These are phyloP conservation scores for Globisporangium canariense DNA, from an alignment of 352 stramenopile genomes.

Conservation along the genomic window DNA sequence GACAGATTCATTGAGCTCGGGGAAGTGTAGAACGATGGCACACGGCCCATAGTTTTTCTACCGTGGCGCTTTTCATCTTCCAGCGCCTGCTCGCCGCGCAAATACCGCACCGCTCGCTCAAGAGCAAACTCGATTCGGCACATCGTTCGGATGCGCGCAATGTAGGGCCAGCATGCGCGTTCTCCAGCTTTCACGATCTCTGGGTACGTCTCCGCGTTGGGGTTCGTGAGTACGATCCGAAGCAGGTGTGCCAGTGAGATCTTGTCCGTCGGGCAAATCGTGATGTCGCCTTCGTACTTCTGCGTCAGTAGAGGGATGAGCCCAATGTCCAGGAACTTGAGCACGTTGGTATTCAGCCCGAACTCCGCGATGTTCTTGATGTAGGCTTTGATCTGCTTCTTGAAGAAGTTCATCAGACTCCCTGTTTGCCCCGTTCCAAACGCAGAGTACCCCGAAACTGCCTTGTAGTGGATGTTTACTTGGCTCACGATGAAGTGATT, in stretches of 20 bases:
- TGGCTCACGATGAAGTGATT: conserved; percentile 99
- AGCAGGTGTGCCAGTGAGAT: conserved; percentile 80
- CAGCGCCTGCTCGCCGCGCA: conserved; percentile 77
- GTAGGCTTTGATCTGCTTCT: conserved; percentile 92
- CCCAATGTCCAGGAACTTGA: conserved; percentile 82
- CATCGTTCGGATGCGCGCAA: conserved; percentile 95
- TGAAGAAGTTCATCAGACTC: conserved; percentile 92
- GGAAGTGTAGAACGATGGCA: conserved; percentile 87
- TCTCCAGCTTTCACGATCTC: conserved; percentile 88
- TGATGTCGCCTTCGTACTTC: conserved; percentile 99
- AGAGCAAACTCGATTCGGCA: conserved; percentile 96
- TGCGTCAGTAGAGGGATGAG: conserved; percentile 81
- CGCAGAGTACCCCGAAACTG: conserved; percentile 71
- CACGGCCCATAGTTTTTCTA: conserved; percentile 67
- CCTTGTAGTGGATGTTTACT: conserved; percentile 88
- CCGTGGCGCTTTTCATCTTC: conserved; percentile 73
- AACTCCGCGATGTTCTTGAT: conserved; percentile 88
- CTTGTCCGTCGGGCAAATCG: conserved; percentile 92
- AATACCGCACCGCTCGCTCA: conserved; percentile 84
- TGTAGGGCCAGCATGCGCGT: conserved; percentile 89
- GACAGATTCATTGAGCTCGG: conserved; percentile 83
- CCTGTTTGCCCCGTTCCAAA: conserved; percentile 75
- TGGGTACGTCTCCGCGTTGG: conserved; percentile 53
- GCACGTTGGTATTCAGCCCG: conserved; percentile 76
- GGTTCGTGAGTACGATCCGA: conserved; percentile 80